A percentile compares a stretch with the other conserved stretches of the same genome.
phyloP scores from a whole-genome alignment of 2,329 filamentous ascomycete genomes.

The Rachicladosporium sp. region DNA sequence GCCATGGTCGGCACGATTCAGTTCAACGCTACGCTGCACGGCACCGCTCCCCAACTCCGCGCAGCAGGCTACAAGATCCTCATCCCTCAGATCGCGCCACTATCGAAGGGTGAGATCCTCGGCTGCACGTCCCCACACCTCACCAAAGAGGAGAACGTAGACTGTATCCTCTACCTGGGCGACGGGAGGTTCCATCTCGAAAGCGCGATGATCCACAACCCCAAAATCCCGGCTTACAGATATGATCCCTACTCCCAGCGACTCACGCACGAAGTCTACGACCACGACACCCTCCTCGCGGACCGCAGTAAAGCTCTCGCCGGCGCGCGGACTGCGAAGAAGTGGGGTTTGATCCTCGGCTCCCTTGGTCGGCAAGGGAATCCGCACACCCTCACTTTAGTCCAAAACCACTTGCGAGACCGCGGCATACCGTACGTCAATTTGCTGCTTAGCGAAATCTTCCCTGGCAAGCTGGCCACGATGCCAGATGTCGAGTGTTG shows the following conservation, averaged over 20 bases:
- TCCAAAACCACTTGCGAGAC: conserved; percentile 62
- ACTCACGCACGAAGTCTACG: conserved; percentile 82
- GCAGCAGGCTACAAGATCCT: conserved; percentile 73
- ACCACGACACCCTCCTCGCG: conserved; percentile 79
- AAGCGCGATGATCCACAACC: conserved; percentile 98
- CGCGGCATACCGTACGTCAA: conserved; percentile 72
- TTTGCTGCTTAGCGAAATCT: conserved; percentile 83
- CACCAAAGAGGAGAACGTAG: conserved; percentile 43
- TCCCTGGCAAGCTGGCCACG: conserved; percentile 85
- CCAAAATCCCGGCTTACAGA: conserved; percentile 75
- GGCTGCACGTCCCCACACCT: conserved; percentile 87
- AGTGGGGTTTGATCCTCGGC: conserved; percentile 92
- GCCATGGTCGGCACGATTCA: conserved; percentile 95
- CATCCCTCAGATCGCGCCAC: conserved; percentile 81
- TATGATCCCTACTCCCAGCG: conserved; percentile 94
- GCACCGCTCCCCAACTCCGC: conserved; percentile 64
- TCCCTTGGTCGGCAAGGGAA: conserved; percentile 90
- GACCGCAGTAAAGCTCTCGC: conserved; percentile 66
- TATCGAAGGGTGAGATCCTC: conserved; percentile 90
- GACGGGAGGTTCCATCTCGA: conserved; percentile 94
- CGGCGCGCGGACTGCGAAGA: conserved; percentile 62
- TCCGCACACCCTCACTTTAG: conserved; percentile 76
- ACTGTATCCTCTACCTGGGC: conserved; percentile 77
- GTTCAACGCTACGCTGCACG: conserved; percentile 94
- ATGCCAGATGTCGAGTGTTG: conserved; percentile 92